Conservation (phyloP, 768 basidiomycete genomes). For the Collybiopsis luxurians region DNA sequence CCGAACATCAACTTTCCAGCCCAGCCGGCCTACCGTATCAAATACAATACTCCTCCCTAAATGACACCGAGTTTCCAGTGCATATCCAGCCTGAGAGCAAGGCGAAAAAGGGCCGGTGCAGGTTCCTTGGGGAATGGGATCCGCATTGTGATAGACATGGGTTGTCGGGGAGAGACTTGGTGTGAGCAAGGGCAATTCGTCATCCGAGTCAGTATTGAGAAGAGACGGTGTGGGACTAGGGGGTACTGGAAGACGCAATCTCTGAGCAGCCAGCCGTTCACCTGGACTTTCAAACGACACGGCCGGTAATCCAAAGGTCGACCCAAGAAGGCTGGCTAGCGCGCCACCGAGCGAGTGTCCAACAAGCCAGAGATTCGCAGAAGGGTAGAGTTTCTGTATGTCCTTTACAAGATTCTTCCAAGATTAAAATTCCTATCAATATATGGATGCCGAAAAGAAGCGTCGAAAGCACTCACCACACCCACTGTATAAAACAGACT, state of each 20-base stretch:
- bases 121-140: slow-evolving; percentile 86
- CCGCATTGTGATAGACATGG: slow-evolving; percentile 89
- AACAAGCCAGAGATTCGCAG: slow-evolving; percentile 83
- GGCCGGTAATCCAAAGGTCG: slow-evolving; percentile 88
- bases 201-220: neutral
- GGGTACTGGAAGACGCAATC: slow-evolving; percentile 88
- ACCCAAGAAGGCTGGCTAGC: slow-evolving; percentile 82
- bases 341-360: slow-evolving; percentile 93
- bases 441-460: neutral
- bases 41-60: slow-evolving; percentile 85
- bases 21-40: slow-evolving; percentile 79
- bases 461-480: slow-evolving; percentile 51
- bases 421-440: too few relatives aligned
- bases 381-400: slow-evolving; percentile 77
- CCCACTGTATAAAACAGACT: slow-evolving; percentile 92
- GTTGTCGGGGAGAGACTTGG: slow-evolving; percentile 24
- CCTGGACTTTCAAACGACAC: slow-evolving; percentile 89
- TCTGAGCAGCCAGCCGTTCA: slow-evolving; percentile 66
- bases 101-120: slow-evolving; percentile 74
- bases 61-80: slow-evolving; percentile 85
- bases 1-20: slow-evolving; percentile 80
- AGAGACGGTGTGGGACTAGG: slow-evolving; percentile 20
- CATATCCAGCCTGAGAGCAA: slow-evolving; percentile 85
- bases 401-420: slow-evolving; percentile 83
- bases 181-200: neutral